Base-by-base conservation (phyloP, 192 early-diverging fungal species). In the Entomortierella beljakovae region DNA sequence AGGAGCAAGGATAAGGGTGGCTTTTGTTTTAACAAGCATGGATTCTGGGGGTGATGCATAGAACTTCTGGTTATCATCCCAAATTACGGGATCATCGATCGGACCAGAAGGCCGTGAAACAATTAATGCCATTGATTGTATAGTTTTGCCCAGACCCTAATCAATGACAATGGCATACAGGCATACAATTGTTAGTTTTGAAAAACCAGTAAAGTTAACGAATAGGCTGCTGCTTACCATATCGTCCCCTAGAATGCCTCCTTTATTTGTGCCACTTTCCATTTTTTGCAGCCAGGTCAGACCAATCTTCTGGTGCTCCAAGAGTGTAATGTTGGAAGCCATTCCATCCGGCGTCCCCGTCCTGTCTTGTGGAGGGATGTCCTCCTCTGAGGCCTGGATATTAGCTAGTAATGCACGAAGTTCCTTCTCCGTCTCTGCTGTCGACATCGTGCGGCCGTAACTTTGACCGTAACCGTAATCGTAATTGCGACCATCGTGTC, bases 1-100 rank as follows among this genome's bases (percentile, higher is more conserved):
- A 1, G 94, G 93, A 5, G 91, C 89, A 1, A 94, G 82, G 20
- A 95, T 69, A 32, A 95, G 83, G 1, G 92, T 94, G 0, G 85
- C 61, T 46, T 90, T 90, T 46, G 81, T 70, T 54, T 85, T 70
- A 22, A 68, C 51, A 29, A 63, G 67, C 20, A 33, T 53, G 3
- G 55, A 33, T 22, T 46, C 37, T 71, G 79, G 35, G 22, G 60
- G 70, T 1, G 65, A 48, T 5, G 29, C 33, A 35, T 52, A 26
- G 28, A 62, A 50, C 7, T 16, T 9, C 22, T 57, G 42, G 18
- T 26, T 32, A 25, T 64, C 38, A 56, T 77, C 74, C 60, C 66
- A 62, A 31, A 60, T 58, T 25, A 81, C 57, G 1, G 51, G 32
- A 13, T 57, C 63, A 9, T 33, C 59, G 1, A 61, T 68, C 2